These are phyloP conservation scores for Pythium coloratum DNA, from an alignment of 352 stramenopile species.

Conservation along the genomic window DNA sequence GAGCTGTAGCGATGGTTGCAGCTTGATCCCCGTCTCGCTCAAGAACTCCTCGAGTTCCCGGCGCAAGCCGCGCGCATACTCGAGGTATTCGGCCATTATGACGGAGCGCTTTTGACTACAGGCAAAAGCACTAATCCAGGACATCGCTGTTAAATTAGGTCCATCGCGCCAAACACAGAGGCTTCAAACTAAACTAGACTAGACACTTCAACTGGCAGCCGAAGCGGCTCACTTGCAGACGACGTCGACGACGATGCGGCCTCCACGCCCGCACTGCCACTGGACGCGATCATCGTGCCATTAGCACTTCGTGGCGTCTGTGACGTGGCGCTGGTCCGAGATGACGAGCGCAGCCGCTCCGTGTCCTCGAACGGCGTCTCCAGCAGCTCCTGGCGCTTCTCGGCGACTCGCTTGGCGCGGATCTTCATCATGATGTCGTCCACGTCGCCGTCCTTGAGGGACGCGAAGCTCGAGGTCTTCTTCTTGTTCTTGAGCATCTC, in stretches of 20 bases:
- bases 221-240: conserved; percentile 7
- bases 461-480: conserved; percentile 62
- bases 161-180: neutral
- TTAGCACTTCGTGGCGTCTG: conserved; percentile 23
- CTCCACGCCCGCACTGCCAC: neutral
- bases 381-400: conserved; percentile 69
- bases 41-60: conserved; percentile 15
- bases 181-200: conserved; percentile 19
- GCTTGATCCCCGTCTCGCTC: conserved; percentile 1
- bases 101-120: neutral
- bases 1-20: neutral
- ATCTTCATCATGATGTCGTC: conserved; percentile 87
- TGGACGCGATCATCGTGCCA: conserved; percentile 3
- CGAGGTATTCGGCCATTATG: conserved; percentile 19
- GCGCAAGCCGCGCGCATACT: conserved; percentile 7
- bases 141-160: conserved; percentile 22
- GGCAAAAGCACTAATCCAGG: conserved; percentile 10
- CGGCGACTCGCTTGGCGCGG: conserved; percentile 70
- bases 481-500: conserved; percentile 83
- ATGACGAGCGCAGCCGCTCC: conserved; percentile 24
- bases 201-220: conserved; percentile 22
- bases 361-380: conserved; percentile 30
- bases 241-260: neutral
- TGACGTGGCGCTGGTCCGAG: conserved; percentile 16
- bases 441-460: conserved; percentile 77